phyloP scores from a whole-genome alignment of 768 basidiomycete species.

The Phaffia tasmanica region DNA sequence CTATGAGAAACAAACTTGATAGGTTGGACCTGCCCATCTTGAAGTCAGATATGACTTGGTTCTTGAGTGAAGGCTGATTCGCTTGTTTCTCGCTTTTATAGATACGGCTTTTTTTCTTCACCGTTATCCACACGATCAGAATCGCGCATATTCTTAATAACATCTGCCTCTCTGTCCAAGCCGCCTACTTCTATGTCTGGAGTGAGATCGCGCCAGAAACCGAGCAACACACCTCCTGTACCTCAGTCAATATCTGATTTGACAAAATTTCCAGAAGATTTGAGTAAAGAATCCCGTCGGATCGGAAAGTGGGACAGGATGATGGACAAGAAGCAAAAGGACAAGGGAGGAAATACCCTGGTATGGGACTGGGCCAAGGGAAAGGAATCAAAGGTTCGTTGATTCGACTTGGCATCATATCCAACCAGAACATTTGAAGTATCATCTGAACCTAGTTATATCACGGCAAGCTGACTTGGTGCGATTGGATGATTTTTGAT shows the following conservation, averaged over 20 bases:
- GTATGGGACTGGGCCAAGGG: constrained; percentile 57
- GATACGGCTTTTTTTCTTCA: constrained; percentile 81
- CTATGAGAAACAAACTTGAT: constrained; percentile 66
- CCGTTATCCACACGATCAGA: constrained; percentile 49
- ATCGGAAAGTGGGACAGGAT: constrained; percentile 91
- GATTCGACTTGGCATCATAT: constrained; percentile 17
- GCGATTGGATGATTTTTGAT: constrained; percentile 24
- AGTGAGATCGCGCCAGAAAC: constrained; percentile 39
- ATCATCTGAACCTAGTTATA: background rate
- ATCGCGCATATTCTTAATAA: constrained; percentile 49
- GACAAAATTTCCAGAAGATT: too few species aligned
- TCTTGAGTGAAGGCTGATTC: too few species aligned
- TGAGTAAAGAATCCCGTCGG: constrained; percentile 56
- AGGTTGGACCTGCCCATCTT: constrained; percentile 44
- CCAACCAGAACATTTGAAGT: constrained; percentile 15
- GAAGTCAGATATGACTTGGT: too few species aligned
- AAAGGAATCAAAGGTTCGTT: constrained; percentile 53
- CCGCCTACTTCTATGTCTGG: constrained; percentile 42
- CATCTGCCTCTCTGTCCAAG: constrained; percentile 31
- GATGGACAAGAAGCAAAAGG: constrained; percentile 53
- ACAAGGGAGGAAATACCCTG: constrained; percentile 64
- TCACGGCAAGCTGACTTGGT: too few species aligned
- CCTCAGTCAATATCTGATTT: too few species aligned
- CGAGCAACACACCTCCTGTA: constrained; percentile 41
- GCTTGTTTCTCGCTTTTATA: constrained; percentile 33